Percentiles rank a stretch among this genome's conserved stretches.
Conservation (phyloP, 23 red algal genomes). For the Gracilaria vermiculophylla region DNA sequence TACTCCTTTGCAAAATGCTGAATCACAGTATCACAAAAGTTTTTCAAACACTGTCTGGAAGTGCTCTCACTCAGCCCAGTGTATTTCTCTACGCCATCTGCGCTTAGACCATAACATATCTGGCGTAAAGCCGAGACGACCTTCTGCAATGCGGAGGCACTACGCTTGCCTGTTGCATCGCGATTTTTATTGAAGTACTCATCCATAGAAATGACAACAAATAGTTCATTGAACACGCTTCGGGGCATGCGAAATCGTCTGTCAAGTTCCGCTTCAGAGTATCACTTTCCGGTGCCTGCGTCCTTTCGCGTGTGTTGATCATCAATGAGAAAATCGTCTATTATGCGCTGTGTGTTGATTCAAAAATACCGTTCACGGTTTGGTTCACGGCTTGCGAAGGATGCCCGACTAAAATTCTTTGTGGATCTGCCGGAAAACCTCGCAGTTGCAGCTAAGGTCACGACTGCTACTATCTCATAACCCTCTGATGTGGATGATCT, state of each 20-base stretch:
- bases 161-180: neutral
- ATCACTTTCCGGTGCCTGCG: no score
- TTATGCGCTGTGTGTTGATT: no score
- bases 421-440: no score
- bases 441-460: no score
- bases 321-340: no score
- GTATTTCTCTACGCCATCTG: slow-evolving; percentile 11
- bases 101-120: neutral
- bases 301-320: no score
- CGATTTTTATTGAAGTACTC: neutral
- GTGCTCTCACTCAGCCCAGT: neutral
- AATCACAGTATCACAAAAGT: neutral
- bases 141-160: slow-evolving; percentile 40
- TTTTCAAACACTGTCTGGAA: neutral
- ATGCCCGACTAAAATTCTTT: no score
- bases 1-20: slow-evolving; percentile 13
- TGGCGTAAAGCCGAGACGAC: slow-evolving; percentile 12
- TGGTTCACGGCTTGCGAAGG: no score
- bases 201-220: neutral
- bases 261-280: slow-evolving; percentile 33
- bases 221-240: neutral
- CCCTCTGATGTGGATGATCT: no score
- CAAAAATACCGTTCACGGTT: no score
- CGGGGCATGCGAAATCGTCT: slow-evolving; percentile 9
- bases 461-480: no score